A percentile compares a stretch with the other conserved stretches of the same genome.
Conservation (phyloP, 345 rosid genomes). For the Salix koriyanagi region DNA sequence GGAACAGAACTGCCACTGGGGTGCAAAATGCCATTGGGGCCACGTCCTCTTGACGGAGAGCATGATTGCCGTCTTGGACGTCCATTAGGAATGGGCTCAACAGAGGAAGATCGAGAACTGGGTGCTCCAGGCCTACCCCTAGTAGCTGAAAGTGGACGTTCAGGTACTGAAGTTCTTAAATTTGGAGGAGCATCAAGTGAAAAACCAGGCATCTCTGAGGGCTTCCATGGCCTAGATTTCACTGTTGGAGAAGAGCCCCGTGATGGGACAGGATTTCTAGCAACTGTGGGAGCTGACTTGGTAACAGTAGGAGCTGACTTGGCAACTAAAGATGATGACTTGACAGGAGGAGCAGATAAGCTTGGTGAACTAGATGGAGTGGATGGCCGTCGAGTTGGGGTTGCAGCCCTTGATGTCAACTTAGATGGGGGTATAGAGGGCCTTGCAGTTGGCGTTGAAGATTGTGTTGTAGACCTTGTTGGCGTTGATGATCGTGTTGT, state of each 20-base stretch:
- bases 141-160: slow-evolving; percentile 86
- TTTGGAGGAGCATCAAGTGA: slow-evolving; percentile 95
- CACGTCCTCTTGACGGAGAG: slow-evolving; percentile 92
- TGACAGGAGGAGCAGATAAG: slow-evolving; percentile 47
- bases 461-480: slow-evolving; percentile 59
- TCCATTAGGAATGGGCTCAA: slow-evolving; percentile 64
- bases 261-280: slow-evolving; percentile 41
- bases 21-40: slow-evolving; percentile 49
- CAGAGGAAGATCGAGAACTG: slow-evolving; percentile 76
- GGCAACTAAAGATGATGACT: slow-evolving; percentile 39
- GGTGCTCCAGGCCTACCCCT: slow-evolving; percentile 98
- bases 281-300: slow-evolving; percentile 9
- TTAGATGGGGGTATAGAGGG: slow-evolving; percentile 65
- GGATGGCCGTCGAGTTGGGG: slow-evolving; percentile 82
- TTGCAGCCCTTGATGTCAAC: slow-evolving; percentile 66
- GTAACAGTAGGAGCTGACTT: slow-evolving; percentile 26
- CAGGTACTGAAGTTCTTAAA: slow-evolving; percentile 79
- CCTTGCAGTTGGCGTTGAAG: slow-evolving; percentile 86
- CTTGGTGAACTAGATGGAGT: slow-evolving; percentile 49
- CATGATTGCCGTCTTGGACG: slow-evolving; percentile 87
- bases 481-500: slow-evolving; percentile 72
- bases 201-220: slow-evolving; percentile 98
- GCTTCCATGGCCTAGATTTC: slow-evolving; percentile 92
- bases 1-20: slow-evolving; percentile 92
- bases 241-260: slow-evolving; percentile 72